Evolutionary conservation across 345 rosid species (phyloP).

Genomic region (Eucalyptus cloeziana): DNA sequence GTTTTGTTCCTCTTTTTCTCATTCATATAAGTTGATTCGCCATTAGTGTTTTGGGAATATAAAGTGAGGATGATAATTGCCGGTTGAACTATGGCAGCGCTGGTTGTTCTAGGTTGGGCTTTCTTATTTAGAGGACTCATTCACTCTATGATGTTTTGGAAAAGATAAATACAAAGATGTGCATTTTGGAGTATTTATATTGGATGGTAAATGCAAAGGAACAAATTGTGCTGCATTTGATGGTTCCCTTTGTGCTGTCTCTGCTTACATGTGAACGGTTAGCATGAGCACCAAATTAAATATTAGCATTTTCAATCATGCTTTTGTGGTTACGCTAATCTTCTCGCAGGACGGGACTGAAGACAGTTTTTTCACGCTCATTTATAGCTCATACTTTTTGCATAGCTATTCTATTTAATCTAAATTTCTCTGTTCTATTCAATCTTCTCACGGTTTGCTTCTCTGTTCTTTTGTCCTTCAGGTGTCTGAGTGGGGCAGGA

Average conservation of each 20-base stretch:
- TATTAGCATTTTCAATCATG: neutral
- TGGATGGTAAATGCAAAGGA: neutral
- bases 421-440: neutral
- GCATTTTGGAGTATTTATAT: neutral
- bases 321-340: neutral
- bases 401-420: neutral
- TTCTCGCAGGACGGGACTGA: neutral
- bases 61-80: neutral
- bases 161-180: neutral
- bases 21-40: neutral
- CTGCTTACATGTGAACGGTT: neutral
- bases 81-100: neutral
- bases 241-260: neutral
- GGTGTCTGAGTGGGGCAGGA: constrained; percentile 94
- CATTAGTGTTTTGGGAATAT: neutral
- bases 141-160: neutral
- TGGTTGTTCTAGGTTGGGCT: neutral
- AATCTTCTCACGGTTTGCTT: neutral
- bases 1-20: neutral
- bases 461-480: constrained; percentile 7
- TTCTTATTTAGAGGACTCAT: neutral
- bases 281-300: neutral
- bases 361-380: neutral
- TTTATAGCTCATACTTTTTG: neutral
- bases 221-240: neutral